These are phyloP conservation scores for Zoysia japonica DNA, from an alignment of 176 grass and related monocot species.

Conservation along the genomic window DNA sequence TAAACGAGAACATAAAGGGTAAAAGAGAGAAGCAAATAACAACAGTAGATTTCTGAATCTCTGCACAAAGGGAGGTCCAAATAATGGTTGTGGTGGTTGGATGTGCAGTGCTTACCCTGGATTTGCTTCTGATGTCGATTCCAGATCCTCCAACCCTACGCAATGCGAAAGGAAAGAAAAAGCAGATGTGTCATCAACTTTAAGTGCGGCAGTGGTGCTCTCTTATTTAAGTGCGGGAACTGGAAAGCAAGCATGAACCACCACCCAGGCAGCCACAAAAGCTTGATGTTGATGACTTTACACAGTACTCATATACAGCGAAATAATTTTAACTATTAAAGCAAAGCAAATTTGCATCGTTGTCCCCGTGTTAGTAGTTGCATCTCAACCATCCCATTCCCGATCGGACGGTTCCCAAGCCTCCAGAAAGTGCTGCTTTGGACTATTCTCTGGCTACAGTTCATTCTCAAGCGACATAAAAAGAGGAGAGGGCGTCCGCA, in stretches of 20 bases:
- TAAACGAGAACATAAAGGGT: not conserved
- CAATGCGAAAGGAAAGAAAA: slow-evolving; percentile 2
- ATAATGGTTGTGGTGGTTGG: not conserved
- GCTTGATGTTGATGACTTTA: not conserved
- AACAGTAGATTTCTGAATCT: not conserved
- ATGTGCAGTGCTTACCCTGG: slow-evolving; percentile 55
- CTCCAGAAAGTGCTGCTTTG: slow-evolving; percentile 15
- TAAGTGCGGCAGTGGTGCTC: not conserved
- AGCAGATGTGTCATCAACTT: not conserved
- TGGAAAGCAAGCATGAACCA: slow-evolving; percentile 26
- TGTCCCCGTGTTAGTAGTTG: not conserved
- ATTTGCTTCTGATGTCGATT: slow-evolving; percentile 98
- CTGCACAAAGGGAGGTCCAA: not conserved
- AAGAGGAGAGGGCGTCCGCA: not conserved
- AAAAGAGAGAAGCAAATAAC: not conserved
- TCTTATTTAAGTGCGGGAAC: slow-evolving; percentile 32
- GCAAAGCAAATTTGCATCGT: not conserved
- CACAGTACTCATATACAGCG: not conserved
- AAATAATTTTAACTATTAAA: not conserved
- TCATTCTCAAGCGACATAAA: too few species aligned
- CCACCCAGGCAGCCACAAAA: not conserved
- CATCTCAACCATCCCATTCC: not conserved
- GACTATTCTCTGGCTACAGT: not conserved
- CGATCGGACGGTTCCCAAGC: not conserved
- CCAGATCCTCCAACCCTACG: slow-evolving; percentile 95